Conservation (phyloP, 2,329 filamentous ascomycete species). For the Talaromyces sp. region DNA sequence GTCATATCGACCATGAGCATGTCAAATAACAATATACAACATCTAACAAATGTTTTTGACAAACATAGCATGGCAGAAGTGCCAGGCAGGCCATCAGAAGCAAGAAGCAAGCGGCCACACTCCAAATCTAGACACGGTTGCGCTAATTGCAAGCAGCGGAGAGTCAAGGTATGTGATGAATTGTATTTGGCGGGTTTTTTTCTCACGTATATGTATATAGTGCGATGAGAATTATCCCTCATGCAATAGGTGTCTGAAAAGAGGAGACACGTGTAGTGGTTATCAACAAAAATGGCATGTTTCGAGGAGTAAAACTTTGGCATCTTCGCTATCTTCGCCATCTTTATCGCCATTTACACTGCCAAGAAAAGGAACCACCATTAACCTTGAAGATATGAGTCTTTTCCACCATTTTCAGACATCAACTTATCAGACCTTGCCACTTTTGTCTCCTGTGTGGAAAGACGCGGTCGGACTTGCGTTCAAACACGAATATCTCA, state of each 20-base stretch:
- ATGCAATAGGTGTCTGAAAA: conserved; percentile 6
- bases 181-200: not conserved
- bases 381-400: conserved; percentile 6
- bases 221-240: conserved; percentile 8
- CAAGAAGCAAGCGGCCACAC: conserved; percentile 5
- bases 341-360: not conserved
- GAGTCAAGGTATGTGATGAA: conserved; percentile 1
- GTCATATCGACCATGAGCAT: not conserved
- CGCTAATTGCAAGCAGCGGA: conserved; percentile 3
- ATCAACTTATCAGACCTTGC: conserved; percentile 3
- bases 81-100: not conserved
- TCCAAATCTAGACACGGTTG: conserved; percentile 8
- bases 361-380: not conserved
- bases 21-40: not conserved
- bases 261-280: conserved; percentile 5
- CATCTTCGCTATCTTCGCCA: not conserved
- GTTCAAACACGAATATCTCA: conserved; percentile 7
- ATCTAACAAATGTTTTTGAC: not conserved
- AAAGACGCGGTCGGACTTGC: conserved; percentile 3
- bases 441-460: conserved; percentile 2
- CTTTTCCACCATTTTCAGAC: conserved; percentile 10
- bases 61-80: not conserved
- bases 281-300: not conserved
- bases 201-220: not conserved
- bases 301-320: not conserved